Conservation (phyloP, 106 monocot genomes). For the Iris macrosiphon region DNA sequence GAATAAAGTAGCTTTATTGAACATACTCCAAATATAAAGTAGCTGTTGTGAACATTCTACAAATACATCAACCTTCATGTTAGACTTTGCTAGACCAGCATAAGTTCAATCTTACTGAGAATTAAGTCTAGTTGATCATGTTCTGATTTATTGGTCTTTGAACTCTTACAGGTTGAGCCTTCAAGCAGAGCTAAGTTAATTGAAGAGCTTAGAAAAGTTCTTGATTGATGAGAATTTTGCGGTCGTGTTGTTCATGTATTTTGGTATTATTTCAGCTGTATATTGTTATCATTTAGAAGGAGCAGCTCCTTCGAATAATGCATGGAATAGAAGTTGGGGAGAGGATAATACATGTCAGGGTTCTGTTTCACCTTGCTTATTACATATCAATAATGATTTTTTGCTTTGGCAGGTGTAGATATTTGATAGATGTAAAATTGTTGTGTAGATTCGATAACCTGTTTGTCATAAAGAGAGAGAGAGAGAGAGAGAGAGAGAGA, state of each 20-base stretch:
- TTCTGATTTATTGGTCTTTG: slow-evolving; percentile 7
- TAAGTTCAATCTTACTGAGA: no score
- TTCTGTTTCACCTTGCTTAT: neutral
- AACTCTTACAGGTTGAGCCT: slow-evolving; percentile 62
- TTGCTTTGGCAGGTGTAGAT: neutral
- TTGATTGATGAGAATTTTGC: neutral
- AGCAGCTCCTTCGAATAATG: neutral
- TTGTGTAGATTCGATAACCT: no score
- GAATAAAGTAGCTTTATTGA: no score
- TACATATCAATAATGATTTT: neutral
- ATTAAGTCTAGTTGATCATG: no score
- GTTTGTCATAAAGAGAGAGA: no score
- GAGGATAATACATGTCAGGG: neutral
- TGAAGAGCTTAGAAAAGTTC: slow-evolving; percentile 39
- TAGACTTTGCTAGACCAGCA: no score
- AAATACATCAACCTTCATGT: no score
- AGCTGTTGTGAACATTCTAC: no score
- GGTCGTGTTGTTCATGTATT: neutral
- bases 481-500: no score
- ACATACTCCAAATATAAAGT: no score
- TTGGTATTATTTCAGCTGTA: neutral
- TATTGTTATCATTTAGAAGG: neutral
- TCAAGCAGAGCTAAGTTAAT: slow-evolving; percentile 41
- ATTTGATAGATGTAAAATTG: no score
- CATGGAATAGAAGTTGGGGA: neutral